Conservation (phyloP, 2,329 filamentous ascomycete species). For the Calonectria pteridis region DNA sequence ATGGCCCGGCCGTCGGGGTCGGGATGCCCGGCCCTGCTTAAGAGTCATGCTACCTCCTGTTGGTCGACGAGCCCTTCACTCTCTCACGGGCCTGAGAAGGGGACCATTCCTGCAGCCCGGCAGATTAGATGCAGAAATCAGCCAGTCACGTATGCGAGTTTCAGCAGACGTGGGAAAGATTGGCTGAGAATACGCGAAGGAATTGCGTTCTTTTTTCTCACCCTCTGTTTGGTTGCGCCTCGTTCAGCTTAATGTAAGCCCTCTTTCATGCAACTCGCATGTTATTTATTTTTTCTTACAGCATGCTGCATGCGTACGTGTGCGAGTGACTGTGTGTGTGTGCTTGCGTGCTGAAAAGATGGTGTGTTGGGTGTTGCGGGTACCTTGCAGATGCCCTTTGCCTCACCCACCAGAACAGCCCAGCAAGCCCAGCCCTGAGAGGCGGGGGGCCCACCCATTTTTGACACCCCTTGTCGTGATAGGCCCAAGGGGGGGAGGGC, state of each 20-base stretch:
- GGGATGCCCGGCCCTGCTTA: neutral
- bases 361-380: conserved; percentile 36
- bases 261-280: neutral
- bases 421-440: neutral
- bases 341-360: neutral
- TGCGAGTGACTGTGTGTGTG: neutral
- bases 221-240: neutral
- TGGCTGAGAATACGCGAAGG: neutral
- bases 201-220: neutral
- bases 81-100: neutral
- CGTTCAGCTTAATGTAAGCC: neutral
- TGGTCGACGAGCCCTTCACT: neutral
- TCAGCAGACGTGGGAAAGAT: neutral
- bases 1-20: neutral
- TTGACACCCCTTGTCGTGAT: conserved; percentile 5
- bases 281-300: neutral
- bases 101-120: conserved; percentile 5
- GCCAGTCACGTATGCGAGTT: neutral
- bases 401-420: neutral
- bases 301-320: conserved; percentile 4
- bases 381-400: conserved; percentile 40
- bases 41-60: neutral
- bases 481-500: neutral
- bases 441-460: neutral
- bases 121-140: neutral